Percentiles rank a stretch among this genome's conserved stretches.
Conservation (phyloP, 2,329 filamentous ascomycete genomes). For the Sclerotiophoma versabilis region DNA sequence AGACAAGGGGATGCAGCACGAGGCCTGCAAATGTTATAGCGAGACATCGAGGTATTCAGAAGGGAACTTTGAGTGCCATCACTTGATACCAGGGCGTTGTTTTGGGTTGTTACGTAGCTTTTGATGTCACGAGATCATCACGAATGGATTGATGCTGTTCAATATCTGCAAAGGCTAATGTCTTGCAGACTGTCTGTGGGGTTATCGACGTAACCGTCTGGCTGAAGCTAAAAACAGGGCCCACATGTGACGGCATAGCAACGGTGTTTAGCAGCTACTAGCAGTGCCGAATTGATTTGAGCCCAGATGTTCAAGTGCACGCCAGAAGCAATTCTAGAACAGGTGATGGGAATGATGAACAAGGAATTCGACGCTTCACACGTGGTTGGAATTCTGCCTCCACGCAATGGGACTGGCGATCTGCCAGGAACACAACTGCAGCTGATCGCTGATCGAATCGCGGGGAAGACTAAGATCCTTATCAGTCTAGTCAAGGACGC, state of each 20-base stretch:
- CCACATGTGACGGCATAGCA: conserved; percentile 27
- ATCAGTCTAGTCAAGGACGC: conserved; percentile 4
- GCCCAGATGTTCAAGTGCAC: background rate
- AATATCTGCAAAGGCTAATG: background rate
- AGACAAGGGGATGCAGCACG: background rate
- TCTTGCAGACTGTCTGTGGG: conserved; percentile 16
- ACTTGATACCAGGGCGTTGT: conserved; percentile 42
- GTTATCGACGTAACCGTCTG: conserved; percentile 21
- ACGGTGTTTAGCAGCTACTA: conserved; percentile 9
- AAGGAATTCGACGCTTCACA: no score
- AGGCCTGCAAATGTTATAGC: background rate
- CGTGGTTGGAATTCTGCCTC: background rate
- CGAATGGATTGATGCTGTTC: conserved; percentile 13
- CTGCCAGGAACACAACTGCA: conserved; percentile 10
- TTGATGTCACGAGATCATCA: conserved; percentile 15
- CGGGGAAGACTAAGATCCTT: conserved; percentile 12
- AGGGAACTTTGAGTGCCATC: conserved; percentile 32
- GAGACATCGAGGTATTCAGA: background rate
- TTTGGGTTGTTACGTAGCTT: conserved; percentile 8
- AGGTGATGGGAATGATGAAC: background rate
- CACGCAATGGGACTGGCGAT: background rate
- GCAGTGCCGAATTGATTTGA: background rate
- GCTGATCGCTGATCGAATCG: conserved; percentile 10
- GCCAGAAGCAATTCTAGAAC: background rate
- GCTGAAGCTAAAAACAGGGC: conserved; percentile 17